Conservation (phyloP, 768 basidiomycete species). For the Podaxis carcinomalis region DNA sequence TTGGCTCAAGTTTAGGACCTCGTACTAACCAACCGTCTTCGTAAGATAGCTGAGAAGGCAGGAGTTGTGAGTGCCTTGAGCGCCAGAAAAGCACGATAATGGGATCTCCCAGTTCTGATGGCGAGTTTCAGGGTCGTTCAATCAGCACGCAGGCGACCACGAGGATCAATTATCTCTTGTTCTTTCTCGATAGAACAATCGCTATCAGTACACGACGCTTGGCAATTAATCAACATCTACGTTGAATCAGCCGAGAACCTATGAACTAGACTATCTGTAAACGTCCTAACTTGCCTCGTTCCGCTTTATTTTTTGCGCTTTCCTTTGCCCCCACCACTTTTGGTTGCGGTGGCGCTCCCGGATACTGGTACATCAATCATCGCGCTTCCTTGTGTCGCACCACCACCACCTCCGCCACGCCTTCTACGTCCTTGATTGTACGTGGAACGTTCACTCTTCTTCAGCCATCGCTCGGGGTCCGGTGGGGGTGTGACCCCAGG, state of each 20-base stretch:
- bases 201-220: slow-evolving; percentile 12
- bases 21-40: background rate
- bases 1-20: background rate
- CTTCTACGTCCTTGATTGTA: slow-evolving; percentile 51
- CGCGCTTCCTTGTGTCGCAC: slow-evolving; percentile 66
- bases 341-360: slow-evolving; percentile 26
- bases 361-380: slow-evolving; percentile 29
- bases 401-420: slow-evolving; percentile 45
- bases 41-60: background rate
- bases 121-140: background rate
- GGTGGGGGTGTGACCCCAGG: slow-evolving; percentile 79
- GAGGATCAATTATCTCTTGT: slow-evolving; percentile 12
- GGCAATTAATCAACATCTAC: slow-evolving; percentile 11
- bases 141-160: slow-evolving; percentile 12
- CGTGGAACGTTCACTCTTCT: slow-evolving; percentile 75
- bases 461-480: slow-evolving; percentile 85
- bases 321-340: slow-evolving; percentile 47
- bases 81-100: background rate
- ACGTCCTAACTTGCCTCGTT: slow-evolving; percentile 8
- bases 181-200: slow-evolving; percentile 13
- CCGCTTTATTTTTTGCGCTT: slow-evolving; percentile 62
- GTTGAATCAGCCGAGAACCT: slow-evolving; percentile 1
- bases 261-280: background rate
- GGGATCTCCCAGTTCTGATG: background rate
- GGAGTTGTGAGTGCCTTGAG: background rate